Evolutionary conservation across 306 rosid genomes (phyloP).

Genomic region (barrel medic (Medicago truncatula)): MtrunA17r5.0-ANR NC_053048.1:611501-612000

Average conservation of each 20-base stretch:
- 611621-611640: conserved; percentile 58
- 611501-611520: conserved; percentile 66
- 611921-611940: too few relatives aligned
- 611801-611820: conserved; percentile 82
- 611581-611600: conserved; percentile 49
- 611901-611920: conserved; percentile 44
- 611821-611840: conserved; percentile 67
- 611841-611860: conserved; percentile 70
- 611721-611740: conserved; percentile 75
- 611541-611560: conserved; percentile 89
- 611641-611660: conserved; percentile 82
- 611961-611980: too few relatives aligned
- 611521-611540: conserved; percentile 65
- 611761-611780: conserved; percentile 94
- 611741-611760: conserved; percentile 81
- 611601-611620: conserved; percentile 43
- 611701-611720: conserved; percentile 66
- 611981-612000: too few relatives aligned
- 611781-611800: conserved; percentile 79
- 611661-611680: conserved; percentile 90
- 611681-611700: conserved; percentile 73
- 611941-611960: too few relatives aligned
- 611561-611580: conserved; percentile 82
- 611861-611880: conserved; percentile 99
- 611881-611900: conserved; percentile 89